Evolutionary conservation across 2,329 filamentous ascomycete genomes (phyloP), one percentile per base, ranked within the genome.

Genomic region (Aspergillaceae sp.): DNA sequence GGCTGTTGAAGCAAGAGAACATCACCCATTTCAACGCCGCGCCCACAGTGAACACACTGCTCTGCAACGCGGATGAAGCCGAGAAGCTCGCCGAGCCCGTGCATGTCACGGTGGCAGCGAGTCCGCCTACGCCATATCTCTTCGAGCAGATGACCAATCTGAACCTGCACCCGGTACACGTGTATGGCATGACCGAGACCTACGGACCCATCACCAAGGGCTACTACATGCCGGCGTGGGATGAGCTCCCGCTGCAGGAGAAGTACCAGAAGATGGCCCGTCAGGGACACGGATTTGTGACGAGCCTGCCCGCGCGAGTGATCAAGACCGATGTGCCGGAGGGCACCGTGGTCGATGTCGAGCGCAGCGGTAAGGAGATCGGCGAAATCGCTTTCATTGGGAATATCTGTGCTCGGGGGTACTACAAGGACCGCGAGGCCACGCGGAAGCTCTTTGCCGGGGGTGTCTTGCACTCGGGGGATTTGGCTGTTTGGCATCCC

Each of bases 21-120:
- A 85, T 98, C 52, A 97, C 89, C 0, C 92, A 98, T 67, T 97
- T 94, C 72, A 94, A 91, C 61, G 91, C 91, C 1, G 92, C 91
- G 0, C 92, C 92, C 0, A 98, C 92, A 0, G 92, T 98, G 44
- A 97, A 97, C 65, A 98, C 91, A 0, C 72, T 97, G 1, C 79
- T 98, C 2, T 95, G 92, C 61, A 84, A 84, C 8, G 78, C 86
- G 3, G 76, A 83, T 36, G 83, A 89, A 64, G 91, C 92, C 2
- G 78, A 77, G 54, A 77, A 68, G 41, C 74, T 98, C 1, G 73
- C 81, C 0, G 69, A 80, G 1, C 79, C 82, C 0, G 89, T 97
- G 7, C 77, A 82, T 10, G 92, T 98, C 4, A 95, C 90, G 0
- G 92, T 98, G 3, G 92, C 92, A 2, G 92, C 91, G 2, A 90